Evolutionary conservation across 768 basidiomycete genomes (phyloP), one percentile per base, ranked within the genome.

Genomic region (Termitomyces sp.): DNA sequence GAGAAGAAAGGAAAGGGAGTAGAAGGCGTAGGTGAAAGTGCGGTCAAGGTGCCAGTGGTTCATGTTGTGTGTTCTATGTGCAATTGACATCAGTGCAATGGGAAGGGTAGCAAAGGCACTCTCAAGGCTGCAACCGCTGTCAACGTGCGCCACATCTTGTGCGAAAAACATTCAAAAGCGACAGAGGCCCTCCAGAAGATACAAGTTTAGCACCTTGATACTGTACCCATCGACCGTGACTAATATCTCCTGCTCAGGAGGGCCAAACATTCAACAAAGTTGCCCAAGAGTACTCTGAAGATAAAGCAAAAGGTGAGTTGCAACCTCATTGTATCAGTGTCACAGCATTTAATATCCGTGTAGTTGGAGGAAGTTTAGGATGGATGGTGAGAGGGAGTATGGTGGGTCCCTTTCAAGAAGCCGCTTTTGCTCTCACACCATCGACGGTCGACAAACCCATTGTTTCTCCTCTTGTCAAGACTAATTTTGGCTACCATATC

Each of bases 341-440:
- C 5, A 25, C 40, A 50, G 37, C 10, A n/a, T 55, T 56, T 31
- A 63, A 43, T 47, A 32, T 29, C 46, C 38, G 46, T 61, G 14
- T 66, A 93, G 92, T 86, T 69, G 92, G 92, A 37, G 92, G 92
- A 37, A 91, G 88, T 69, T 78, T 94, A 45, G 92, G 92, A 8
- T 94, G 92, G 92, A 92, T 91, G 90, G 76, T 77, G 32, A 81
- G 92, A 65, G 92, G 92, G 42, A 91, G 89, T 63, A 93, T 94
- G 92, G 92, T 92, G 48, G 89, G 88, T 73, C 80, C 89, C 32
- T 94, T 94, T 72, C 92, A 94, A 74, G 92, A 94, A 60, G 92
- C 86, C n/a, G 92, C 91, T 6, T 94, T 94, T 72, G 86, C 85
- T 17, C 80, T 94, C 51, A 77, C 82, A 32, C 91, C 92, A 3